Conservation (phyloP, 345 rosid species). For the Hibiscus trionum region DNA sequence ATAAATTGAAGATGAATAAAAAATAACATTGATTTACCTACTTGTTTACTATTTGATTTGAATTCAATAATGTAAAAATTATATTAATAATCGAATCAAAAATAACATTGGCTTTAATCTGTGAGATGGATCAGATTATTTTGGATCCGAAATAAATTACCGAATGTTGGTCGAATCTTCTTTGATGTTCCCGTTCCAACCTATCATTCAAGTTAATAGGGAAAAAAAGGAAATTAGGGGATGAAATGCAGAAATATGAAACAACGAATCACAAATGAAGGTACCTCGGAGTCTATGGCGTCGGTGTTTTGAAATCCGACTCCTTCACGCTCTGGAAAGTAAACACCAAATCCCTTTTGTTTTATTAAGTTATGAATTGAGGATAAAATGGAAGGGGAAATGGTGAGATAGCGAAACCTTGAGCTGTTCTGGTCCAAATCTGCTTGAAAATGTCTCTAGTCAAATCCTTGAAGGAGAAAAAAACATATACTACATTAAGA, state of each 20-base stretch:
- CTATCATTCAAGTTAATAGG: constrained; percentile 19
- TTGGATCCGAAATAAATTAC: constrained; percentile 10
- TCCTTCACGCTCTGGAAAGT: constrained; percentile 49
- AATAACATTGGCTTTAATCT: not conserved
- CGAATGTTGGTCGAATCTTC: constrained; percentile 68
- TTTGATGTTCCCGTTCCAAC: constrained; percentile 50
- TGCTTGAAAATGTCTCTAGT: constrained; percentile 80
- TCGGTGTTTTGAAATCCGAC: constrained; percentile 29
- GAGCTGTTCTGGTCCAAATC: constrained; percentile 59
- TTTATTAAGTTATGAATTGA: not conserved
- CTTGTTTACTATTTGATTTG: too few species aligned
- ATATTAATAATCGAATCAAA: too few species aligned
- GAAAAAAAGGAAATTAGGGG: not conserved
- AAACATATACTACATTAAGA: not conserved
- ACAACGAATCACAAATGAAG: not conserved
- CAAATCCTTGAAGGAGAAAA: constrained; percentile 40
- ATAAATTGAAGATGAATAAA: not conserved
- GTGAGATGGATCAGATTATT: not conserved
- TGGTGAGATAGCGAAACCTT: constrained; percentile 32
- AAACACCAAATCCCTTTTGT: not conserved
- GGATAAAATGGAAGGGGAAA: not conserved
- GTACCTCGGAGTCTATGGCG: constrained; percentile 57
- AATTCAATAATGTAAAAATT: too few species aligned
- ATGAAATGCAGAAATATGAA: not conserved
- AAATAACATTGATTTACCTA: too few species aligned